phyloP scores from a whole-genome alignment of 129 eudicot genomes.

The Flaveria sonorensis region DNA sequence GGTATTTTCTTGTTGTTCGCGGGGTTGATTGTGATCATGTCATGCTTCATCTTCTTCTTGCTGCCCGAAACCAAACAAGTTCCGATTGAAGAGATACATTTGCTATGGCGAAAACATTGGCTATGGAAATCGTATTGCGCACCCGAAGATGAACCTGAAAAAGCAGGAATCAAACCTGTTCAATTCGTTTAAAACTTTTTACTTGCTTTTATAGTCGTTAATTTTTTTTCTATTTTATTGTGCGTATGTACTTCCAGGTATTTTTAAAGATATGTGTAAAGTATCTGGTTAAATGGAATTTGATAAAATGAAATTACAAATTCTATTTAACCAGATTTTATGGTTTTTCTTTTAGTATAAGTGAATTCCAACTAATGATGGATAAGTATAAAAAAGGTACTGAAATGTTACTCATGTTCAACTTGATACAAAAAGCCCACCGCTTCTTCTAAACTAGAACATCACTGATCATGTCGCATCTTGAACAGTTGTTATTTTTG shows the following conservation, averaged over 20 bases:
- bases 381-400: too few relatives aligned
- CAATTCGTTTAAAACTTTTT: constrained; percentile 19
- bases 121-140: constrained; percentile 67
- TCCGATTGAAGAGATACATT: constrained; percentile 83
- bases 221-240: background rate
- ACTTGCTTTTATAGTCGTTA: background rate
- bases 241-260: background rate
- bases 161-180: constrained; percentile 25
- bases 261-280: background rate
- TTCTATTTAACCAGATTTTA: constrained; percentile 2
- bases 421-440: background rate
- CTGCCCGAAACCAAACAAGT: constrained; percentile 91
- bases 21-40: constrained; percentile 57
- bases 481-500: too few relatives aligned
- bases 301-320: background rate
- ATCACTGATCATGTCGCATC: too few relatives aligned
- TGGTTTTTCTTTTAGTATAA: background rate
- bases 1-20: constrained; percentile 83
- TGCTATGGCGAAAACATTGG: constrained; percentile 70
- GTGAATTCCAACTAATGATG: background rate
- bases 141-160: constrained; percentile 33
- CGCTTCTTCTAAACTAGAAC: background rate
- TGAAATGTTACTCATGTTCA: background rate
- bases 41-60: constrained; percentile 58
- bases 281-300: background rate